phyloP scores from a whole-genome alignment of 192 early-diverging fungal species.

The Backusella tuberculispora region DNA sequence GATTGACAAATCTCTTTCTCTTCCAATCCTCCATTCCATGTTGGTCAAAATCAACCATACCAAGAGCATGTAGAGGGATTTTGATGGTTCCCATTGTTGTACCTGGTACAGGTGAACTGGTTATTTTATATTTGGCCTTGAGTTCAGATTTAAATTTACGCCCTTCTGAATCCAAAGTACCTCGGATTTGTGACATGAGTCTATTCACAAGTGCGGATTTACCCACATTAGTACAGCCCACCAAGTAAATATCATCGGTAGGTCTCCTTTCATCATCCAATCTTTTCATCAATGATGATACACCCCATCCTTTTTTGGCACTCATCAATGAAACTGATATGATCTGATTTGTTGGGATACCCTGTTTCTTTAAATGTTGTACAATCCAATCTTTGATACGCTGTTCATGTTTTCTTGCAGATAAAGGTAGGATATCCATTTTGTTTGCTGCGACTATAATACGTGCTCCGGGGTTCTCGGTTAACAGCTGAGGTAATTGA shows the following conservation, averaged over 20 bases:
- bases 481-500: constrained; percentile 48
- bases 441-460: constrained; percentile 77
- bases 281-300: constrained; percentile 50
- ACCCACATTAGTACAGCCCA: constrained; percentile 78
- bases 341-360: constrained; percentile 36
- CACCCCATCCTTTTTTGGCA: constrained; percentile 61
- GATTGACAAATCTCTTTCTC: constrained; percentile 12
- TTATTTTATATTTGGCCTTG: constrained; percentile 51
- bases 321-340: constrained; percentile 57
- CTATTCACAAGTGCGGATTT: constrained; percentile 77
- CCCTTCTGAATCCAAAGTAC: constrained; percentile 30
- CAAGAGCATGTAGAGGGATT: constrained; percentile 60
- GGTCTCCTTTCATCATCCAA: constrained; percentile 44
- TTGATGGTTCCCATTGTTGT: constrained; percentile 71
- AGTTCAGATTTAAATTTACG: neutral
- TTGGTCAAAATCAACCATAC: constrained; percentile 43
- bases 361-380: constrained; percentile 47
- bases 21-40: constrained; percentile 42
- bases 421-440: constrained; percentile 65
- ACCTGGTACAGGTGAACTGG: constrained; percentile 67
- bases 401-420: constrained; percentile 47
- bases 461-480: constrained; percentile 31
- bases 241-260: constrained; percentile 65
- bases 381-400: constrained; percentile 59
- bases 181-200: constrained; percentile 57